phyloP scores from a whole-genome alignment of 169 alveolate genomes.

The Prorocentrum cordatum region DNA sequence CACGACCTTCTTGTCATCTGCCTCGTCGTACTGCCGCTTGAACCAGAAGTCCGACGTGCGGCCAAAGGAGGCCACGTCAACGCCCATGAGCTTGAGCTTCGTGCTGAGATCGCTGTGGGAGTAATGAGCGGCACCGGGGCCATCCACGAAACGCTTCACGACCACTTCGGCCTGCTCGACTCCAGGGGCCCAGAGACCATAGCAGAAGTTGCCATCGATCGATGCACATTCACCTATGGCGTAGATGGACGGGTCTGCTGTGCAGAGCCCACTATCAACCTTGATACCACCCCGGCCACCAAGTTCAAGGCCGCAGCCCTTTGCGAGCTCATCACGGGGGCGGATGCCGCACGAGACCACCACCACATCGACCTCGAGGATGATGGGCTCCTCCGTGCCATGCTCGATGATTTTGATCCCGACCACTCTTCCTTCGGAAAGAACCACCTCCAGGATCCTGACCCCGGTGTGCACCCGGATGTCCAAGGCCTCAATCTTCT shows the following conservation, averaged over 20 bases:
- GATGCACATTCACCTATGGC: constrained; percentile 44
- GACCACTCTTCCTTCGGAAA: neutral
- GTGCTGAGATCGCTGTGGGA: neutral
- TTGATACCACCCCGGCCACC: constrained; percentile 57
- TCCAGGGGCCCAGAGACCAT: constrained; percentile 69
- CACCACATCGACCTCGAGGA: constrained; percentile 4
- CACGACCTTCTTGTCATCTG: neutral
- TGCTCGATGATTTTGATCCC: neutral
- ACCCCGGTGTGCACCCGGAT: constrained; percentile 6
- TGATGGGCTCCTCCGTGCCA: neutral
- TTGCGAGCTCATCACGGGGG: constrained; percentile 61
- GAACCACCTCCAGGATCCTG: constrained; percentile 5
- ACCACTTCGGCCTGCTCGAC: constrained; percentile 36
- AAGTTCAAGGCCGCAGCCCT: constrained; percentile 18
- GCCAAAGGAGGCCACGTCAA: constrained; percentile 14
- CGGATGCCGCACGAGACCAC: constrained; percentile 34
- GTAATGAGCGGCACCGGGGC: neutral
- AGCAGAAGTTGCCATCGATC: constrained; percentile 13
- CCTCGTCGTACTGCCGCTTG: neutral
- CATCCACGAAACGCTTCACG: neutral
- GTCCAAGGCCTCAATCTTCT: neutral
- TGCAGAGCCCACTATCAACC: neutral
- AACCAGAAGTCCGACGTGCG: neutral
- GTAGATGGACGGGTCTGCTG: constrained; percentile 18
- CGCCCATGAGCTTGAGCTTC: constrained; percentile 16